A percentile compares a stretch with the other conserved stretches of the same genome.
phyloP scores from a whole-genome alignment of 805 yeast species.

The Schwanniomyces occidentalis region DNA sequence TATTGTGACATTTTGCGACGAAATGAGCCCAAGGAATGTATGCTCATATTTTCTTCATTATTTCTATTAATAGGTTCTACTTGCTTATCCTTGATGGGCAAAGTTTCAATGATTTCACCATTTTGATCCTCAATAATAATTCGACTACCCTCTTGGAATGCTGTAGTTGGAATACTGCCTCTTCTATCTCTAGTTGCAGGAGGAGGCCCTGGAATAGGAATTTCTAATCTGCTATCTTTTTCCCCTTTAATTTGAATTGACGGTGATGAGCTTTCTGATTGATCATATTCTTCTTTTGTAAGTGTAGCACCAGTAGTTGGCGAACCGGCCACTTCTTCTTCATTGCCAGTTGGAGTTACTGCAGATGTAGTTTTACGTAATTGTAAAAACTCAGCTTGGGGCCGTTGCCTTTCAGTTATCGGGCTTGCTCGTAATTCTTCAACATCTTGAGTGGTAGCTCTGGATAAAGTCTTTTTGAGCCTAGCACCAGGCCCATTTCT shows the following conservation, averaged over 20 bases:
- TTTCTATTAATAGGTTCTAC: slow-evolving; percentile 5
- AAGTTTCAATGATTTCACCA: slow-evolving; percentile 74
- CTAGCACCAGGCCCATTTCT: slow-evolving; percentile 33
- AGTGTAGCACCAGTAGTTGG: slow-evolving; percentile 6
- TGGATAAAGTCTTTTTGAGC: slow-evolving; percentile 32
- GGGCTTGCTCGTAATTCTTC: slow-evolving; percentile 13
- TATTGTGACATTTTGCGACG: slow-evolving; percentile 35
- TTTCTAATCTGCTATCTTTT: slow-evolving; percentile 1
- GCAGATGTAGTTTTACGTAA: slow-evolving; percentile 31
- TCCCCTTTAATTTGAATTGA: slow-evolving; percentile 2
- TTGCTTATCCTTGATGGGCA: slow-evolving; percentile 33
- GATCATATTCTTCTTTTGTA: slow-evolving; percentile 8
- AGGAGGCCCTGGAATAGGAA: background rate
- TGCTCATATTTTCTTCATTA: slow-evolving; percentile 22
- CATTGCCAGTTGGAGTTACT: slow-evolving; percentile 1
- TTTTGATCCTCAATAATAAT: slow-evolving; percentile 77
- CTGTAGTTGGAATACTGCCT: slow-evolving; percentile 30
- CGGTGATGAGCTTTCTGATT: slow-evolving; percentile 8
- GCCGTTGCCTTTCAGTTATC: slow-evolving; percentile 30
- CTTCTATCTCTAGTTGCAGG: slow-evolving; percentile 7
- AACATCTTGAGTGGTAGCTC: slow-evolving; percentile 18
- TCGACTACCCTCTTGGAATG: slow-evolving; percentile 64
- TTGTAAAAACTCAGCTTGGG: slow-evolving; percentile 41
- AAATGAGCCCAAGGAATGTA: slow-evolving; percentile 43
- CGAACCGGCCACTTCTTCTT: slow-evolving; percentile 7